These are phyloP conservation scores for Hypoxylon lienhwacheense DNA, from an alignment of 495 filamentous ascomycete species.

Conservation along the genomic window DNA sequence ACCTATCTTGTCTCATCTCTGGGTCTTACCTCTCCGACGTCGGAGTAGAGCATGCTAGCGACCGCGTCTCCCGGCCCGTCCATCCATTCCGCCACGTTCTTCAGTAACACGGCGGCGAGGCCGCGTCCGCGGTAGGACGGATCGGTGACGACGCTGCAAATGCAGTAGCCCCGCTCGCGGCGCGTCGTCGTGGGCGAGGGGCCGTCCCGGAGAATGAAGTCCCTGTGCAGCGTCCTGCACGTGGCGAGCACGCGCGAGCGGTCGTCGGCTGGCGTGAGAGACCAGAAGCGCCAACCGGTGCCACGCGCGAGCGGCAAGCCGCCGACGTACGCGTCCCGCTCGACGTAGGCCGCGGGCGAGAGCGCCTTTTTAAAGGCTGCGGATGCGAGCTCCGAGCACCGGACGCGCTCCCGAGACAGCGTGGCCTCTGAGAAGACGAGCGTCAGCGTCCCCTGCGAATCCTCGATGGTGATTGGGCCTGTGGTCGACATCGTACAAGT, in stretches of 20 bases:
- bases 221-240: conserved; percentile 30
- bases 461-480: conserved; percentile 13
- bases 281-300: conserved; percentile 26
- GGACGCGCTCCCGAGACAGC: not conserved
- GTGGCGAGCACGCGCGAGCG: conserved; percentile 15
- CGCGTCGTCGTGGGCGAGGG: not conserved
- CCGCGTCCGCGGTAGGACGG: conserved; percentile 24
- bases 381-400: conserved; percentile 16
- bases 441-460: not conserved
- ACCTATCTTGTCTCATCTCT: too few species aligned
- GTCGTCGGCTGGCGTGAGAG: conserved; percentile 10
- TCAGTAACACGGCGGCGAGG: conserved; percentile 24
- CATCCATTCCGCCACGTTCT: conserved; percentile 30
- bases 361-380: conserved; percentile 26
- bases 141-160: conserved; percentile 28
- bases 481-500: not conserved
- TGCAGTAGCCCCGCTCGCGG: conserved; percentile 29
- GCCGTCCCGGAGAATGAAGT: conserved; percentile 17
- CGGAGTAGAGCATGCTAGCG: conserved; percentile 34
- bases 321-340: conserved; percentile 12
- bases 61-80: conserved; percentile 25
- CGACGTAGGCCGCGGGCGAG: not conserved
- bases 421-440: conserved; percentile 26
- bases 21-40: conserved; percentile 28
- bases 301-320: conserved; percentile 5